Base-by-base conservation (phyloP, 2,329 filamentous ascomycete species). In the Sclerotinia nivalis region DNA sequence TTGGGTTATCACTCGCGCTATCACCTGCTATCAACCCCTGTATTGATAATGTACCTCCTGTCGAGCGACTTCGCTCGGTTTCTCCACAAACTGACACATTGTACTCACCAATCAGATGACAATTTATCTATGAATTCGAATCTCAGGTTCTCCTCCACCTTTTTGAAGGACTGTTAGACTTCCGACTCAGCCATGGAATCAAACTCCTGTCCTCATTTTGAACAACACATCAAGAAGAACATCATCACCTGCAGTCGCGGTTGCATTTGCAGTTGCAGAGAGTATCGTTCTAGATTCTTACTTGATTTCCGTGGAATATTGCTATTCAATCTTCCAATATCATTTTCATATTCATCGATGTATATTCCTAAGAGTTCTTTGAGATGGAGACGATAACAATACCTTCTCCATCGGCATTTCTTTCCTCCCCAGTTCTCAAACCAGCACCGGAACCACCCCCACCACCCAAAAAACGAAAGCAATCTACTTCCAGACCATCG, bases 361-460 rank as follows among this genome's bases (percentile, higher is more conserved):
- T 73, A 69, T 69, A 69, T 58, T 50, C 69, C 40, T 54, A 71
- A 71, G 64, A 69, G 74, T 66, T 68, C 70, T 18, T 74, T 75
- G 72, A 73, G 78, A 86, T 86, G 84, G 87, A 88, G 81, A 83
- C 83, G 73, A 86, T 88, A 80, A 84, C 83, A 77, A 87, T 88
- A 73, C 86, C 87, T 71, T 87, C 86, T 66, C 86, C 87, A 68
- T 85, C 86, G 72, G 83, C 84, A 78, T 87, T 85, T 77, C 82
- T 84, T 71, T 78, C 79, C 76, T 80, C 79, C 73, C 80, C 81
- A 9, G 71, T 75, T 7, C 68, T 75, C 52, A 73, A 78, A 64
- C 73, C 76, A 54, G 74, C 75, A n/a, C 74, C 75, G 15, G 71
- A 77, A 72, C 74, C 77, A 62, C 73, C 74, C 34, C 75, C 71